Evolutionary conservation across 225 moss, liverwort and hornwort species (phyloP), one percentile per base, ranked within the genome.

Genomic region (Ulota crispa): DNA sequence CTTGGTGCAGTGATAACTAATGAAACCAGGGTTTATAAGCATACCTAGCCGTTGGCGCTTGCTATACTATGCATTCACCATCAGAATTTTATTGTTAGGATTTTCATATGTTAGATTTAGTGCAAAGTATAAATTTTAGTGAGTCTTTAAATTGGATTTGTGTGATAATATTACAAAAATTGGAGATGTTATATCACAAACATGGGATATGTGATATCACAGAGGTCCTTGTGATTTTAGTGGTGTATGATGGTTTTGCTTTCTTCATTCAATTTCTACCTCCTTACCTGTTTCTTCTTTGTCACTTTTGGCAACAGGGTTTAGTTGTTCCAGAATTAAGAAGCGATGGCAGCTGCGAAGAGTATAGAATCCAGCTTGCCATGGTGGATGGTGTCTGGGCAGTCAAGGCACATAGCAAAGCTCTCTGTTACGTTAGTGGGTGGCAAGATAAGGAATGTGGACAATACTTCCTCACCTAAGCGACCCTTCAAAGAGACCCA

Each of bases 311-410:
- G 70, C 73, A 80, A 65, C 90, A 93, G 93, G 87, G 87, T 93
- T 82, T 91, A 47, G 89, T 89, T 72, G 86, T 89, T 92, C 11
- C 86, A 85, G 45, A 84, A 81, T 34, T 71, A 68, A 61, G 78
- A 87, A 55, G 72, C 36, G 20, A 64, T 41, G 64, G 87, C 66
- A 64, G 84, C 83, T 16, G 78, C 56, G 39, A 61, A 74, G 82
- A 81, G 66, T 76, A 53, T 84, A 64, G 80, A 74, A 77, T 77
- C 83, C 24, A 86, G 30, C 56, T 68, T 84, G 21, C 81, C 86
- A 36, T 71, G 79, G 69, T 78, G 87, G 57, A 78, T 95, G 88
- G 93, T 8, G n/a, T 9, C 15, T 9, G 15, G 56, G 36, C 16
- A 26, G 18, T 39, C 16, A 26, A 39, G 18, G 42, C 84, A 69